Conservation (phyloP, 2,329 filamentous ascomycete genomes). For the Pseudogymnoascus sp. region DNA sequence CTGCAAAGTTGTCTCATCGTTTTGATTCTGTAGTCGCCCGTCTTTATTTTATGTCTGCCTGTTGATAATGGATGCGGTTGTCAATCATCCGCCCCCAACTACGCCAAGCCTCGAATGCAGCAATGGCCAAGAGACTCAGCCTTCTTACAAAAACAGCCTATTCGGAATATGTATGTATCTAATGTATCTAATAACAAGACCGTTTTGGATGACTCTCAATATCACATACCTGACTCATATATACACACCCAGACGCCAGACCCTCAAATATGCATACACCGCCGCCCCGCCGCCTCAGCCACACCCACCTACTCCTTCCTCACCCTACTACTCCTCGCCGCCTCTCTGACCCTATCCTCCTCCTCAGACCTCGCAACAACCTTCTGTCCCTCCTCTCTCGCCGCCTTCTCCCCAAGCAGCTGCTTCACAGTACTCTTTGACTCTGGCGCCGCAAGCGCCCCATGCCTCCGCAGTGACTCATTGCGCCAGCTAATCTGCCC, state of each 20-base stretch:
- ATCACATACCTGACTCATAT: background rate
- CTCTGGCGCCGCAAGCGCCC: conserved; percentile 35
- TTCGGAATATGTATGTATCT: background rate
- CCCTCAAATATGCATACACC: background rate
- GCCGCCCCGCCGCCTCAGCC: background rate
- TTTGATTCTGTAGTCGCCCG: background rate
- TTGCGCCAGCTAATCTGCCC: conserved; percentile 48
- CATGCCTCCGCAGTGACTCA: conserved; percentile 47
- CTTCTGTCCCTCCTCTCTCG: conserved; percentile 9
- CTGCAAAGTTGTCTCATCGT: background rate
- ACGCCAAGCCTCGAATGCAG: background rate
- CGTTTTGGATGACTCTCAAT: background rate
- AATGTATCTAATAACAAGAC: background rate
- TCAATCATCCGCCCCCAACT: background rate
- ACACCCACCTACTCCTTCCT: conserved; percentile 2
- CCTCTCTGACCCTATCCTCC: conserved; percentile 19
- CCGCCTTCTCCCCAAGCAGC: conserved; percentile 17
- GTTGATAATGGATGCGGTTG: background rate
- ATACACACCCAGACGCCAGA: background rate
- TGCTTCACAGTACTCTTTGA: conserved; percentile 29
- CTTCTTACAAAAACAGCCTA: background rate
- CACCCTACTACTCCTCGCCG: background rate
- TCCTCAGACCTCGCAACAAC: conserved; percentile 16
- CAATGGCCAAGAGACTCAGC: background rate
- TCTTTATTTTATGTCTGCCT: background rate